Conservation (phyloP, 345 rosid genomes). For the Camelina neglecta region DNA sequence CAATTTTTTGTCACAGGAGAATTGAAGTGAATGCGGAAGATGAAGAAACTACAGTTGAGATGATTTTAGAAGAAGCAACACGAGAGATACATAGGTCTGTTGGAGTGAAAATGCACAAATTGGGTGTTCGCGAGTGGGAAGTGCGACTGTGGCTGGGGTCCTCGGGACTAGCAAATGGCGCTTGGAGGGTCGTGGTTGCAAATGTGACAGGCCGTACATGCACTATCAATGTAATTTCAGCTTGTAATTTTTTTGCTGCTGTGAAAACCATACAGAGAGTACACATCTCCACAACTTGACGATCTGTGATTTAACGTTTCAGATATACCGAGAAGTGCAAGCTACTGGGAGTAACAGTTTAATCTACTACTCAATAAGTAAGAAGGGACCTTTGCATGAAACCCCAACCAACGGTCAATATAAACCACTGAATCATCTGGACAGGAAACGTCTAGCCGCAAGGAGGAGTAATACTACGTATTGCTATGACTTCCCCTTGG, state of each 20-base stretch:
- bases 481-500: constrained; percentile 97
- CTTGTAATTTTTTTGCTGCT: constrained; percentile 1
- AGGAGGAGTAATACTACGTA: constrained; percentile 86
- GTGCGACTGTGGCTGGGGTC: constrained; percentile 91
- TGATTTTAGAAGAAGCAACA: constrained; percentile 74
- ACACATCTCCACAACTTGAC: constrained; percentile 24
- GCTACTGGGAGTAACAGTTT: constrained; percentile 57
- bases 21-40: constrained; percentile 65
- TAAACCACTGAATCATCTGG: constrained; percentile 75
- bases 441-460: constrained; percentile 82
- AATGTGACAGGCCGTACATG: constrained; percentile 96
- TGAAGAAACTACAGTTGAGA: constrained; percentile 71
- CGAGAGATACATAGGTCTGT: constrained; percentile 71
- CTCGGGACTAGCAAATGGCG: constrained; percentile 84
- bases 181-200: constrained; percentile 90
- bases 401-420: constrained; percentile 64
- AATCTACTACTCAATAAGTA: constrained; percentile 73
- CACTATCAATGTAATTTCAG: constrained; percentile 75
- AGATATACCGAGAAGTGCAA: constrained; percentile 94
- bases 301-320: constrained; percentile 40
- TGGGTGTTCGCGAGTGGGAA: constrained; percentile 98
- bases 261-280: constrained; percentile 3
- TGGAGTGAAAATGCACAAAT: constrained; percentile 86
- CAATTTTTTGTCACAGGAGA: constrained; percentile 60
- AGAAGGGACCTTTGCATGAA: constrained; percentile 68